Evolutionary conservation across 192 early-diverging fungal genomes (phyloP).

Genomic region (Geranomyces variabilis): DNA sequence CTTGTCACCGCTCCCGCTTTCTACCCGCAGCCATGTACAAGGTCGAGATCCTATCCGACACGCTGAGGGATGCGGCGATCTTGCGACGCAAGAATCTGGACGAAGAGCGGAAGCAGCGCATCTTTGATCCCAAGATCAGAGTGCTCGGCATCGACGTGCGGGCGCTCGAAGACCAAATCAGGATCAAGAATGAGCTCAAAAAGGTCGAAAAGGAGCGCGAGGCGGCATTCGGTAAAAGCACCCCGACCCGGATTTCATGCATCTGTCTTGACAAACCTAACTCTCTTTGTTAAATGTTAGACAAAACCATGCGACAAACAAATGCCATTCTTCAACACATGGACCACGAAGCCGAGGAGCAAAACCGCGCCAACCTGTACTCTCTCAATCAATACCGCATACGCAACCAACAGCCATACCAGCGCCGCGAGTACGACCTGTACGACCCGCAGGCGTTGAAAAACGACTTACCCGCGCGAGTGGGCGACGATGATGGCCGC

Average conservation of each 20-base stretch:
- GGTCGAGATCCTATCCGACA: constrained; percentile 56
- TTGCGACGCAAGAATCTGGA: constrained; percentile 51
- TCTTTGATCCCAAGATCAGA: constrained; percentile 63
- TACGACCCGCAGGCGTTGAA: constrained; percentile 52
- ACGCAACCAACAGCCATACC: constrained; percentile 43
- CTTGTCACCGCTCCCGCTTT: background rate
- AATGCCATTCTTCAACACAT: constrained; percentile 53
- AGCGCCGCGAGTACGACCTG: constrained; percentile 60
- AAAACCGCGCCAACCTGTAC: constrained; percentile 34
- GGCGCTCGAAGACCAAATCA: constrained; percentile 59
- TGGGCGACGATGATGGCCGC: constrained; percentile 45
- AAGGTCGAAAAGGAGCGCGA: constrained; percentile 48
- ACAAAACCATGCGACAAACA: constrained; percentile 40
- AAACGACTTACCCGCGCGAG: constrained; percentile 56
- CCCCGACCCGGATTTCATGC: background rate
- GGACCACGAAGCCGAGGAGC: constrained; percentile 44
- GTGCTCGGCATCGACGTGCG: constrained; percentile 58
- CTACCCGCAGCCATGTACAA: constrained; percentile 63
- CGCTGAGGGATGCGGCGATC: constrained; percentile 56
- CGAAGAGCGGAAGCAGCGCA: constrained; percentile 58
- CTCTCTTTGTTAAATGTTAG: constrained; percentile 21
- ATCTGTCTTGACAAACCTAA: background rate
- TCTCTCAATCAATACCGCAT: constrained; percentile 51
- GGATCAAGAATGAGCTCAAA: constrained; percentile 54
- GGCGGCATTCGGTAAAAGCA: constrained; percentile 44